Evolutionary conservation across 2,329 filamentous ascomycete genomes (phyloP), one percentile per base, ranked within the genome.

Genomic region (Plenodomus lindquistii): DNA sequence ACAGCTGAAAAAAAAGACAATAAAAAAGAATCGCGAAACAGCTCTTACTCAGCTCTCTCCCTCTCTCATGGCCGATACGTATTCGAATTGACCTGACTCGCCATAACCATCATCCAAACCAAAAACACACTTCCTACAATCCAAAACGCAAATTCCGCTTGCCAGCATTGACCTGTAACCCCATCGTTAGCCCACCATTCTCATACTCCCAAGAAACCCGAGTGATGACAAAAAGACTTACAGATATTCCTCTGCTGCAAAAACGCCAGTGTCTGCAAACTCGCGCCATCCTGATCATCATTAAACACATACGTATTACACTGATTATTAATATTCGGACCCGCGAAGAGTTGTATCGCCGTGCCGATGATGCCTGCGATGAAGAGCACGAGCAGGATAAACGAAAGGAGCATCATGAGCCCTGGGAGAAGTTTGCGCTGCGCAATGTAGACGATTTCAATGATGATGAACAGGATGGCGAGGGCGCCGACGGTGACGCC

Each of bases 81-180:
- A 50, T 76, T 76, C 49, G 73, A 71, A 50, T 77, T 77, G 37
- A 85, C 82, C 61, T 82, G 79, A 67, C 74, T 79, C 5, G 79
- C 81, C 76, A 86, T 81, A 40, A 87, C 70, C 66, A 86, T 82
- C 81, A 86, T 85, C 81, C 83, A 87, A 18, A 86, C 65, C 62
- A 85, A 78, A 59, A 86, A 85, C n/a, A 85, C 78, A 1, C 77
- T 77, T 34, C 83, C 83, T 15, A 86, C 75, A 45, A 87, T 79
- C 73, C 83, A 84, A 59, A 86, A 85, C 9, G 82, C 80, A 59
- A 86, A 86, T 3, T 77, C 79, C 0, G 84, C 82, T 60, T 81
- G 78, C 84, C 84, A 87, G 63, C 80, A 82, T 62, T 82, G 79
- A 65, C 79, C 79, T 82, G 53, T 41, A 8, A 29, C n/a, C 20